Percentiles rank a stretch among this genome's conserved stretches.
These are phyloP conservation scores for Lactarius hengduanensis DNA, from an alignment of 768 basidiomycete genomes.

Conservation along the genomic window DNA sequence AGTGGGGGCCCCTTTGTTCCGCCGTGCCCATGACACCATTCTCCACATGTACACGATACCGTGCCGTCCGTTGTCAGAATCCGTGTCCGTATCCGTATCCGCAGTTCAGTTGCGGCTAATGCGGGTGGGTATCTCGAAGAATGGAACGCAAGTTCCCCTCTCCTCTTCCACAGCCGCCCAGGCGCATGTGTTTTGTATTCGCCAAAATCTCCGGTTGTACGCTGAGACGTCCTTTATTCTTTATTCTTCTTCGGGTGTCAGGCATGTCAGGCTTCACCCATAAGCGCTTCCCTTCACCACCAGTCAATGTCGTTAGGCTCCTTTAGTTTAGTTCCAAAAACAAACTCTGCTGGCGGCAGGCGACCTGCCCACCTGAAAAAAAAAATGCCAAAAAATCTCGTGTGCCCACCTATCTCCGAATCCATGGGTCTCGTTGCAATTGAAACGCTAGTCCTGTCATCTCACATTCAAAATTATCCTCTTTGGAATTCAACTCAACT, in stretches of 20 bases:
- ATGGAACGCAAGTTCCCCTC: conserved; percentile 7
- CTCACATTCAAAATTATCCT: conserved; percentile 4
- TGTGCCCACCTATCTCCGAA: conserved; percentile 19
- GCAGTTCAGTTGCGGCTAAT: conserved; percentile 15
- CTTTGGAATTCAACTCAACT: conserved; percentile 25
- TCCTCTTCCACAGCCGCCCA: conserved; percentile 1
- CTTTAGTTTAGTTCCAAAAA: background rate
- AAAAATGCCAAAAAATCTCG: background rate
- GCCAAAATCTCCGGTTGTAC: conserved; percentile 7
- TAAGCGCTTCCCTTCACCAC: background rate
- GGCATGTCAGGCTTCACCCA: background rate
- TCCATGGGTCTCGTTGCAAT: conserved; percentile 16
- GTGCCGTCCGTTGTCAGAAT: conserved; percentile 8
- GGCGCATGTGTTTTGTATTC: conserved; percentile 1
- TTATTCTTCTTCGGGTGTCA: conserved; percentile 1
- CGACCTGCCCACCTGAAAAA: background rate
- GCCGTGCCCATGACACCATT: conserved; percentile 2
- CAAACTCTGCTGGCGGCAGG: background rate
- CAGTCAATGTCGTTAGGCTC: conserved; percentile 6
- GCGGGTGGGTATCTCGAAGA: conserved; percentile 6
- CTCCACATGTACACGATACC: background rate
- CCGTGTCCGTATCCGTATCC: conserved; percentile 7
- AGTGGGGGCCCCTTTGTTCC: conserved; percentile 6
- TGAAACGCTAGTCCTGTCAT: conserved; percentile 20
- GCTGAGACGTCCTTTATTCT: background rate